These are phyloP conservation scores for Colletotrichum filicis DNA, from an alignment of 2,329 filamentous ascomycete species.

Conservation along the genomic window DNA sequence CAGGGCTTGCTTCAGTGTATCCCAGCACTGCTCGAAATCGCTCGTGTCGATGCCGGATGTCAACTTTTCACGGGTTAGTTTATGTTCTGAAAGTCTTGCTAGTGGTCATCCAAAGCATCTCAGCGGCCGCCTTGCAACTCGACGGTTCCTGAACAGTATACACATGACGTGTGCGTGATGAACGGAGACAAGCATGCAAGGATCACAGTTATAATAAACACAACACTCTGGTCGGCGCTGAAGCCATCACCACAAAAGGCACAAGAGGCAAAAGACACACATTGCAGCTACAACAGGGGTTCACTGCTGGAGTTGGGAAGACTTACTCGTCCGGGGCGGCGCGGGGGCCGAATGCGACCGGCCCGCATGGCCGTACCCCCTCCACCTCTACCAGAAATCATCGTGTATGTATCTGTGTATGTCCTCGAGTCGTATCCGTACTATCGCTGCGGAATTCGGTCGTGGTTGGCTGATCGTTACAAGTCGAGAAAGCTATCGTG, in stretches of 20 bases:
- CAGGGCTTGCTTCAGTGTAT: constrained; percentile 79
- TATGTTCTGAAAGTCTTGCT: neutral
- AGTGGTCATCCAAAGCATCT: neutral
- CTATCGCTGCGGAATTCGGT: neutral
- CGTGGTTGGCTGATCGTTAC: constrained; percentile 10
- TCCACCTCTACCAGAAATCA: constrained; percentile 63
- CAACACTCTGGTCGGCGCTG: neutral
- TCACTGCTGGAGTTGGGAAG: constrained; percentile 21
- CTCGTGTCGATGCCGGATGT: constrained; percentile 59
- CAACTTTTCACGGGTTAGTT: constrained; percentile 10
- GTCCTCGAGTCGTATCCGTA: neutral
- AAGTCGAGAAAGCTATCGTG: constrained; percentile 28
- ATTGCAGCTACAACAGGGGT: neutral
- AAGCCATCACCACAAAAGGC: neutral
- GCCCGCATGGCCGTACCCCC: constrained; percentile 46
- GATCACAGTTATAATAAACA: too few species aligned
- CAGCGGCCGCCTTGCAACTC: neutral
- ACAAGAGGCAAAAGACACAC: neutral
- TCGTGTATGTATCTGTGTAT: constrained; percentile 37
- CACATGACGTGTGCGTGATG: neutral
- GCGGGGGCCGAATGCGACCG: constrained; percentile 55
- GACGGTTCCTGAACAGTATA: too few species aligned
- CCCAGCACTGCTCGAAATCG: constrained; percentile 91
- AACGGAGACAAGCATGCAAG: too few species aligned
- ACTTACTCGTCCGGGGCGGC: constrained; percentile 54